Evolutionary conservation across 768 basidiomycete genomes (phyloP).

Genomic region (Kwoniella botswanensis): DNA sequence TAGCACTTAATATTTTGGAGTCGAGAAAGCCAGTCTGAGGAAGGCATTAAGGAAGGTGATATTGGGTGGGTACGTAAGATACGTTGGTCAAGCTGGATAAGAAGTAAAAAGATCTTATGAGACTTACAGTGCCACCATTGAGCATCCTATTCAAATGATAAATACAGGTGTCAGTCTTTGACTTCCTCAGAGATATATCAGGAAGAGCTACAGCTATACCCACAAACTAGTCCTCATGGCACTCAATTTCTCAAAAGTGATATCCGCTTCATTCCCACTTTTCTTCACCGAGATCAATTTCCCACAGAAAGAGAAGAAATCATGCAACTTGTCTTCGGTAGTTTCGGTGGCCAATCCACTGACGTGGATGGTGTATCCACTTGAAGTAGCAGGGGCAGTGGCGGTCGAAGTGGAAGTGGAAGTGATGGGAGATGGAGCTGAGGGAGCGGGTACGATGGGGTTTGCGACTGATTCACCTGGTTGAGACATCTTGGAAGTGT

Average conservation of each 20-base stretch:
- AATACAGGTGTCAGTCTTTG: background rate
- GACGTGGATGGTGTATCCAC: slow-evolving; percentile 61
- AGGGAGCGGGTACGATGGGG: slow-evolving; percentile 15
- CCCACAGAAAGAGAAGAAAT: slow-evolving; percentile 75
- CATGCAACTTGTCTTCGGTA: slow-evolving; percentile 69
- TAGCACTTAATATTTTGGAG: background rate
- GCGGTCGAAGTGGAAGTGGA: slow-evolving; percentile 17
- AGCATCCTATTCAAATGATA: slow-evolving; percentile 58
- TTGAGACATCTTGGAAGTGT: background rate
- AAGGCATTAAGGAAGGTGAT: slow-evolving; percentile 33
- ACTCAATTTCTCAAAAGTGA: slow-evolving; percentile 76
- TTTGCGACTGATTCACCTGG: slow-evolving; percentile 8
- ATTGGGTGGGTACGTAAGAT: background rate
- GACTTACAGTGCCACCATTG: slow-evolving; percentile 57
- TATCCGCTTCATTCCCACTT: slow-evolving; percentile 63
- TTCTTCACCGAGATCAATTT: slow-evolving; percentile 63
- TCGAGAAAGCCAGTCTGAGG: background rate
- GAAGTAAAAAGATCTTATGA: background rate
- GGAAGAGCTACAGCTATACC: slow-evolving; percentile 11
- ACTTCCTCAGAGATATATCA: too few relatives aligned
- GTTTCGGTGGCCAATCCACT: slow-evolving; percentile 72
- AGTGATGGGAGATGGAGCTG: slow-evolving; percentile 4
- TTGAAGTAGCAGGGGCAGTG: slow-evolving; percentile 12
- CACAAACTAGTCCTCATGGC: slow-evolving; percentile 41
- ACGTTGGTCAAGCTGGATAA: background rate